These are phyloP conservation scores for Fusarium solani-melongenae DNA, from an alignment of 2,329 filamentous ascomycete genomes.

Conservation along the genomic window DNA sequence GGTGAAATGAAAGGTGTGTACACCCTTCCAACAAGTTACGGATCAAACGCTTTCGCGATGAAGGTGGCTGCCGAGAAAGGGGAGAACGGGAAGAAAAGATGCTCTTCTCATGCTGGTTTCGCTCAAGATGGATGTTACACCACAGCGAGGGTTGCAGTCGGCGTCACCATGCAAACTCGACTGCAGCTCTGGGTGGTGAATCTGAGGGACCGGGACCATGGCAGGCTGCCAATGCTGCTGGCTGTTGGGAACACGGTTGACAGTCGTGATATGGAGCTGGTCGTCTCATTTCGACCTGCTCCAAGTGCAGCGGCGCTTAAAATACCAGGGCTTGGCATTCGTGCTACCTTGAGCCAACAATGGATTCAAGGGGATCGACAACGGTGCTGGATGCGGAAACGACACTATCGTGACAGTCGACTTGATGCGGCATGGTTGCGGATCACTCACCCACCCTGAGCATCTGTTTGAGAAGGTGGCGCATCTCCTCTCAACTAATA, in stretches of 20 bases:
- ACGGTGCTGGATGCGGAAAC: neutral
- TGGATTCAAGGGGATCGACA: neutral
- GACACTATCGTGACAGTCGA: neutral
- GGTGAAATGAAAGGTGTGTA: constrained; percentile 1
- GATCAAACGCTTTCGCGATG: constrained; percentile 9
- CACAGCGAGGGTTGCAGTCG: neutral
- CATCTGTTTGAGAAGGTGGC: neutral
- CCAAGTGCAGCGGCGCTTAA: constrained; percentile 1
- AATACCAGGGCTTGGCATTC: neutral
- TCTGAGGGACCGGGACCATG: neutral
- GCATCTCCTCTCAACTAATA: neutral
- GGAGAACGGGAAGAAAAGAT: neutral
- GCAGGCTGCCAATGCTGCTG: neutral
- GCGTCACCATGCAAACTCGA: neutral
- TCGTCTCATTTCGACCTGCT: neutral
- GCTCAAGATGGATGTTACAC: neutral
- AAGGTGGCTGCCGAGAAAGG: neutral
- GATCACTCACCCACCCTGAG: neutral
- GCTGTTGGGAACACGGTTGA: neutral
- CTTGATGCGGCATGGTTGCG: neutral
- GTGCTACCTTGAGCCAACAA: neutral
- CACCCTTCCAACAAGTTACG: constrained; percentile 10
- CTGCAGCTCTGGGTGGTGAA: neutral
- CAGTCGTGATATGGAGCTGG: neutral
- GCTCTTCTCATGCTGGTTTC: neutral